Base-by-base conservation (phyloP, 192 early-diverging fungal species). In the Ambispora gerdemannii region DNA sequence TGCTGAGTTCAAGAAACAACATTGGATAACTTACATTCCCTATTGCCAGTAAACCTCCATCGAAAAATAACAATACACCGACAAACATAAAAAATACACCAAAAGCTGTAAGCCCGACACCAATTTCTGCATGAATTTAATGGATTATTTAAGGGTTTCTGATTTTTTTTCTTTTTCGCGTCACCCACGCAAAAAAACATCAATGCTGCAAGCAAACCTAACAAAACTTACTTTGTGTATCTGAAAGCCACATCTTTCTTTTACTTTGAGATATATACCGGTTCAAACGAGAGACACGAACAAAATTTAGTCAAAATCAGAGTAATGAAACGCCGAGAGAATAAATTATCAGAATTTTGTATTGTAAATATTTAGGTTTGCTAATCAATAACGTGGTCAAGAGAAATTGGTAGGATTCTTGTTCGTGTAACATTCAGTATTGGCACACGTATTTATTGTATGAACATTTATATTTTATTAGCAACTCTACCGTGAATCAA, bases 41-140 rank as follows among this genome's bases (percentile, higher is more conserved):
- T 66, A 98, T 96, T 20, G 95, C 95, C 43, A 98, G 81, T 24
- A 98, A 77, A 2, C 96, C 96, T 1, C 89, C 89, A 70, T 98
- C 96, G 81, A 98, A 97, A 69, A 98, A 89, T 76, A 98, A 78
- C 63, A 96, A 70, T n/a, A 98, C 89, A 50, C 96, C 96, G 71
- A 97, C 78, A 13, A 96, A 74, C 86, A 93, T 96, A 72, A 97
- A 94, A 43, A 93, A 87, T 20, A 92, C 70, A 24, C 96, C 96
- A 78, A 93, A 96, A 3, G 91, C 95, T 27, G 95, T 94, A 70
- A 98, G 76, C 4, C 93, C 95, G 10, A 96, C 95, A 72, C 96
- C 96, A 71, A 97, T 93, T 79, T 98, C 80, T 83, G 76, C 25
- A 69, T 67, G 49, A 11, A 58, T 4, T 27, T 25, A n/a, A n/a